Evolutionary conservation across 1,284 basidiomycete species (phyloP), one percentile per base, ranked within the genome.

Genomic region (Ganoderma multipileum): DNA sequence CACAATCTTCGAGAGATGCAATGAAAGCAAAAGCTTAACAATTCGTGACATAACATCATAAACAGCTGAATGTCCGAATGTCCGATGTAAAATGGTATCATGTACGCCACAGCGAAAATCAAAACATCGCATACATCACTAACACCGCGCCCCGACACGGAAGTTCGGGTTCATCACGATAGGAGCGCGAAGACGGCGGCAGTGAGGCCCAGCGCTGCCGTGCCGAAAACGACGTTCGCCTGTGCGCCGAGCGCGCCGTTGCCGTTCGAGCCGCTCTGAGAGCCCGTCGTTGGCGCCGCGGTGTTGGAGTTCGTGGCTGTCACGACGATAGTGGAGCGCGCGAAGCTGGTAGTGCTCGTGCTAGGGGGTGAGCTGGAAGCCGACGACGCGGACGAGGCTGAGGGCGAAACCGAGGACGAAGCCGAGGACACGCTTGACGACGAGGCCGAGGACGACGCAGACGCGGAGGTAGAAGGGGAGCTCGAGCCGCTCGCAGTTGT

Each of bases 211-310:
- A 64, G 50, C 52, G 52, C 63, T 38, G 36, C 52, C 16, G 28
- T 30, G n/a, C 52, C 63, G 63, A 64, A 57, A 38, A 38, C 28
- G 38, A 52, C 28, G 20, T 30, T 52, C 6, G 52, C 63, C 30
- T 23, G 20, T 39, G 26, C 52, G 52, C 63, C 52, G 23, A 64
- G 36, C 26, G 63, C 63, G 26, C 52, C 52, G 63, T 42, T 60
- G 38, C 63, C 33, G 47, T 23, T 23, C 44, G 44, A 58, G 55
- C 52, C 28, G 23, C 12, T 52, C 20, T 30, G 28, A 16, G 57
- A 58, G 33, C n/a, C 14, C 28, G 52, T 30, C 16, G 52, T 12
- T 2, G 12, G 52, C 28, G 52, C 16, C 28, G 23, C 52, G 2
- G 12, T 18, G 26, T 26, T 12, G 1, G 50, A 28, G 50, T 14